A percentile compares a stretch with the other conserved stretches of the same genome.
phyloP scores from a whole-genome alignment of 768 basidiomycete genomes.

The Leccinum imitatum region DNA sequence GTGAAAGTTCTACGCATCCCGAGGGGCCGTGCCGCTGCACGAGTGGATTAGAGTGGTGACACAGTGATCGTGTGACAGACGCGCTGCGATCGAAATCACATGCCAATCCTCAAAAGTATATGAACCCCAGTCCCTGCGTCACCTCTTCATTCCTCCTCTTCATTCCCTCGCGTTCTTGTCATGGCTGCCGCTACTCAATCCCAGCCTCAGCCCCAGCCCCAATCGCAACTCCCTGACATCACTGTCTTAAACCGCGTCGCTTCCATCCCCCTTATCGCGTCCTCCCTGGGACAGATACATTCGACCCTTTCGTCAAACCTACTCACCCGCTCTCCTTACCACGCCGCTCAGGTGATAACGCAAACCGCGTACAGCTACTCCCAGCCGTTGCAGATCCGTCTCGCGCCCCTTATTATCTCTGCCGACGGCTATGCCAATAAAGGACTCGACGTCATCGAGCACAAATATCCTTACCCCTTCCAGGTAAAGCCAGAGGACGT shows the following conservation, averaged over 20 bases:
- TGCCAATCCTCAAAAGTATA: conserved; percentile 23
- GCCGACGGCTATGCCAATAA: conserved; percentile 71
- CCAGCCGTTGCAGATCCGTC: conserved; percentile 60
- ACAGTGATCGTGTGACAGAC: conserved; percentile 20
- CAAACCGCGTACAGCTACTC: conserved; percentile 58
- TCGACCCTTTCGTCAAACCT: conserved; percentile 55
- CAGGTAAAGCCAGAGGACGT: conserved; percentile 72
- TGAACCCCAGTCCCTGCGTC: conserved; percentile 25
- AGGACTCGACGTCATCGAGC: conserved; percentile 71
- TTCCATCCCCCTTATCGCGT: conserved; percentile 73
- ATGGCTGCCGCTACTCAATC: conserved; percentile 39
- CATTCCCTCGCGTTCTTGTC: conserved; percentile 2
- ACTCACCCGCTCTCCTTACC: conserved; percentile 64
- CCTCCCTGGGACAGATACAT: conserved; percentile 59
- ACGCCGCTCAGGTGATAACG: conserved; percentile 61
- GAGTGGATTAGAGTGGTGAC: conserved; percentile 15
- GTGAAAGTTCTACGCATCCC: conserved; percentile 9
- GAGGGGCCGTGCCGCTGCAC: background rate
- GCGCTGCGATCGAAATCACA: conserved; percentile 24
- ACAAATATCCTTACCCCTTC: conserved; percentile 76
- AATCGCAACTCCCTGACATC: conserved; percentile 45
- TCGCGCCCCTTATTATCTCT: conserved; percentile 64
- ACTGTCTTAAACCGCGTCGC: conserved; percentile 62
- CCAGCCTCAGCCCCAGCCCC: conserved; percentile 22
- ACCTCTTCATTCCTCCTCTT: conserved; percentile 4